Percentiles rank a stretch among this genome's conserved stretches.
Evolutionary conservation across 2,329 filamentous ascomycete species (phyloP).

Genomic region (Ophiosphaerella korrae): DNA sequence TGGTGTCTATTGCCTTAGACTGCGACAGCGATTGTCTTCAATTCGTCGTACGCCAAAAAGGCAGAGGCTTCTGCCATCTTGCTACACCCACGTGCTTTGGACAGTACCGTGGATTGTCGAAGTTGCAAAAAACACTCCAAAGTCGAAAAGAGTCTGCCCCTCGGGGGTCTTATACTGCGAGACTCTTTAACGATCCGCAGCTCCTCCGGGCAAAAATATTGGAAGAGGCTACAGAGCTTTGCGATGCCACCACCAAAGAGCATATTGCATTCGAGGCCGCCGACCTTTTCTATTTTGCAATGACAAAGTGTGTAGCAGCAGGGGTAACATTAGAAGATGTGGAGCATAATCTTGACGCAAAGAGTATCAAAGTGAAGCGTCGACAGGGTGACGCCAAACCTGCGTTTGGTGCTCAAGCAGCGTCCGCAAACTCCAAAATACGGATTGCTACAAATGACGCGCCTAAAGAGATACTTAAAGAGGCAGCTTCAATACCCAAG

Average conservation of each 20-base stretch:
- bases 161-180: constrained; percentile 87
- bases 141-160: constrained; percentile 83
- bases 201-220: constrained; percentile 94
- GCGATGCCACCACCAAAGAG: constrained; percentile 78
- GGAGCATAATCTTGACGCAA: constrained; percentile 88
- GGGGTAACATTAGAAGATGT: constrained; percentile 88
- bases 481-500: constrained; percentile 61
- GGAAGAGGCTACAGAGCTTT: constrained; percentile 96
- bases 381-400: constrained; percentile 93
- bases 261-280: constrained; percentile 94
- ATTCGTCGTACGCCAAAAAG: constrained; percentile 88
- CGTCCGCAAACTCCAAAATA: constrained; percentile 16
- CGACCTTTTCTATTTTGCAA: constrained; percentile 92
- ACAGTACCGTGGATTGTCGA: constrained; percentile 77
- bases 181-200: constrained; percentile 89
- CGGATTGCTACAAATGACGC: constrained; percentile 24
- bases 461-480: constrained; percentile 52
- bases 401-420: constrained; percentile 82
- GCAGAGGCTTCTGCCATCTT: constrained; percentile 89
- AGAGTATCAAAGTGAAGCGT: constrained; percentile 93
- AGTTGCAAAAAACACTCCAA: constrained; percentile 83
- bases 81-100: constrained; percentile 94
- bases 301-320: constrained; percentile 84
- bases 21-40: constrained; percentile 93
- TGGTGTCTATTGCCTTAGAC: constrained; percentile 83